Conservation (phyloP, 495 filamentous ascomycete genomes). For the Penicillium roqueforti region DNA sequence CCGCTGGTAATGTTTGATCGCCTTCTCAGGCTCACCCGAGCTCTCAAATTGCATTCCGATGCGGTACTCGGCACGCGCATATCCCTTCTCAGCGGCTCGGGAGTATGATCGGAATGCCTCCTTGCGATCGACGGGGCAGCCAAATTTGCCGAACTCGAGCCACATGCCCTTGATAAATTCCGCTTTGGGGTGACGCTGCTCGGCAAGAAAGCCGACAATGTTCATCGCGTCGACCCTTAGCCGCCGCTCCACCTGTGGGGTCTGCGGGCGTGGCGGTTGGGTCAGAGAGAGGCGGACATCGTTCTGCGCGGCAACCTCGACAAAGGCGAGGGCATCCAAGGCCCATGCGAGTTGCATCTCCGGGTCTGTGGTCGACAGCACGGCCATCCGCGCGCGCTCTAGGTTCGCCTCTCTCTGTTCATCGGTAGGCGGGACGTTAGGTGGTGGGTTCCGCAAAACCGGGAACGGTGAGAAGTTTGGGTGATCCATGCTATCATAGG, state of each 20-base stretch:
- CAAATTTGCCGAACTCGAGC: constrained; percentile 98
- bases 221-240: constrained; percentile 84
- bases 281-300: constrained; percentile 61
- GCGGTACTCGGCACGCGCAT: constrained; percentile 89
- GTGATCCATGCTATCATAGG: constrained; percentile 52
- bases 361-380: constrained; percentile 90
- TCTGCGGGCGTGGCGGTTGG: constrained; percentile 62
- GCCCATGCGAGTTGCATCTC: constrained; percentile 97
- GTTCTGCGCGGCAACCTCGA: constrained; percentile 74
- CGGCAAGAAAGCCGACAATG: constrained; percentile 82
- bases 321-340: constrained; percentile 82
- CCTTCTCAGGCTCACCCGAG: constrained; percentile 85
- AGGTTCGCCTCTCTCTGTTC: constrained; percentile 88
- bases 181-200: constrained; percentile 89
- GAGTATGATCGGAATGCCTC: constrained; percentile 86
- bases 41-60: constrained; percentile 98
- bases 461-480: constrained; percentile 92
- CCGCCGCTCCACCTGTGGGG: constrained; percentile 83
- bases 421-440: constrained; percentile 90
- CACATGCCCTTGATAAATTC: constrained; percentile 95
- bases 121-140: constrained; percentile 80
- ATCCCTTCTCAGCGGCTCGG: constrained; percentile 82
- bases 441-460: constrained; percentile 69
- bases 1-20: constrained; percentile 79
- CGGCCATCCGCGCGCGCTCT: constrained; percentile 73